Percentiles rank a stretch among this genome's conserved stretches.
phyloP scores from a whole-genome alignment of 306 rosid species.

The Acacia acuminata region DNA sequence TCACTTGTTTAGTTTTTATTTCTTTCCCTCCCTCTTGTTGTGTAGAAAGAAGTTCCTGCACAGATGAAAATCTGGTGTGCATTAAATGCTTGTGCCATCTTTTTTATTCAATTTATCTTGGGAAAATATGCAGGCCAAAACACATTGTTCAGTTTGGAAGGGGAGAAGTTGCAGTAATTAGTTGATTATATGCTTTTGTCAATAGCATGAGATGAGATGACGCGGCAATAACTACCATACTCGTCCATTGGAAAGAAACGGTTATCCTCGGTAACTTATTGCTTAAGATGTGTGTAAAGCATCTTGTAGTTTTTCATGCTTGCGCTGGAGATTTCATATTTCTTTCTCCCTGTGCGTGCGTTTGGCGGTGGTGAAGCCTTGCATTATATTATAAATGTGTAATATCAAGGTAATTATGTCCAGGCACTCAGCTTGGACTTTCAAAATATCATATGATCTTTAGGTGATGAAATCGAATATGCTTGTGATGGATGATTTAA shows the following conservation, averaged over 20 bases:
- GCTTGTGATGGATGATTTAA: neutral
- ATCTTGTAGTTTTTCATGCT: constrained; percentile 9
- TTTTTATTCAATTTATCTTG: constrained; percentile 5
- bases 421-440: neutral
- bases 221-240: neutral
- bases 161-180: constrained; percentile 40
- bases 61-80: too few relatives aligned
- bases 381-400: neutral
- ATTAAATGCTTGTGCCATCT: constrained; percentile 19
- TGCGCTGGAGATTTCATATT: neutral
- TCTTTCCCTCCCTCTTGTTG: neutral
- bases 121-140: constrained; percentile 58
- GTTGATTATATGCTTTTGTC: constrained; percentile 16
- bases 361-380: neutral
- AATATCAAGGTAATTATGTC: neutral
- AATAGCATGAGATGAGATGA: constrained; percentile 17
- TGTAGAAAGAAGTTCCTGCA: too few relatives aligned
- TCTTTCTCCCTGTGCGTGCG: neutral
- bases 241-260: constrained; percentile 22
- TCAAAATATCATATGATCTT: too few relatives aligned
- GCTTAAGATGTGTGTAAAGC: constrained; percentile 11
- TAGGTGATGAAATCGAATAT: neutral
- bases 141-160: constrained; percentile 47
- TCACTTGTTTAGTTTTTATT: neutral
- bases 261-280: neutral